Base-by-base conservation (phyloP, 2,329 filamentous ascomycete species). In the Leptodontidium sp. region DNA sequence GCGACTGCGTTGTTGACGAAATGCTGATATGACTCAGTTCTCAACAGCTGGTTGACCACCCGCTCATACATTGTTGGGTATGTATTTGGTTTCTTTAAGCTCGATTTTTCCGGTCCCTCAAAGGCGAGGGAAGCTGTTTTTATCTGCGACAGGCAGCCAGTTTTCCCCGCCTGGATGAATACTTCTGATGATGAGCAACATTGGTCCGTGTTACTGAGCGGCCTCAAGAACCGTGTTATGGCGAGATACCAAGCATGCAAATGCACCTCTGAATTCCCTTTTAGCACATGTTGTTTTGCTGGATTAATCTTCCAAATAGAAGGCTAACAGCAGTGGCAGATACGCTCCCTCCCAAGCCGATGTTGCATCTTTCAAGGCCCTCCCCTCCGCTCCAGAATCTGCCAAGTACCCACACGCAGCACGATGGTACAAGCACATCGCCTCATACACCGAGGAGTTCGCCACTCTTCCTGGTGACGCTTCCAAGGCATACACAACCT, bases 401-500 rank as follows among this genome's bases (percentile, higher is more conserved):
- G 86, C 87, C 82, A 97, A 97, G 87, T 97, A 92, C 90, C 94
- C 95, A 79, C 87, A 97, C 86, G 94, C 92, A 80, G 93, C 93
- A 80, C 92, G 96, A 83, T 99, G 96, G 96, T 98, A 97, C 90
- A 97, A 97, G 90, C 95, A 99, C 90, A 93, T 98, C 81, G 89
- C 92, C 82, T 92, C 92, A 77, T 97, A 93, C 86, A 91, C 97
- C 88, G 87, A 91, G 76, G 95, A 98, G 84, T 98, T 98, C 86
- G 87, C 91, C 78, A 92, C 90, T 74, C 92, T 99, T 64, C 88
- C 93, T 69, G 96, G 96, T 82, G 95, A 98, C 85, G 89, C 94
- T 77, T 91, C 92, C 82, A 94, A 96, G 87, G 87, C 91, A 75
- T 93, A 91, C 87, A 94, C 92, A 78, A 88, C 91, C 81, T 98